phyloP scores from a whole-genome alignment of 176 grass and related monocot genomes.

The Pharus latifolius region DNA sequence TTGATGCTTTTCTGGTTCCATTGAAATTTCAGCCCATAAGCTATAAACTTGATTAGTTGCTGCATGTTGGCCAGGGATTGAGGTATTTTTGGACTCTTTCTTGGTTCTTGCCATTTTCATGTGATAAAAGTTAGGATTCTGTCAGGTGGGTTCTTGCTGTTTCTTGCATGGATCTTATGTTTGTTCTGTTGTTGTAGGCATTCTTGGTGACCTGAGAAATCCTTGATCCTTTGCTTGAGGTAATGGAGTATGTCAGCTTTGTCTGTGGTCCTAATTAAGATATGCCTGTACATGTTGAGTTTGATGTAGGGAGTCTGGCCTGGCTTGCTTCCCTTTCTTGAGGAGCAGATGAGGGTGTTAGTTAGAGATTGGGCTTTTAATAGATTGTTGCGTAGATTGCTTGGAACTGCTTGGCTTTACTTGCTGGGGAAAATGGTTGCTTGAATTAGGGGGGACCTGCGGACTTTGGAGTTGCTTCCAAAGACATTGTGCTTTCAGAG shows the following conservation, averaged over 20 bases:
- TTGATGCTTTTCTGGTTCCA: background rate
- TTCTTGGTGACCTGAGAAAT: background rate
- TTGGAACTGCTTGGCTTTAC: background rate
- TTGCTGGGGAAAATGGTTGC: background rate
- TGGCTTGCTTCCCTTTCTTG: background rate
- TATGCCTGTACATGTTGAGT: background rate
- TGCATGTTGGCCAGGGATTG: background rate
- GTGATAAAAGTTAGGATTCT: constrained; percentile 16
- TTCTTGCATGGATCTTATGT: background rate
- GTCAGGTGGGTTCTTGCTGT: background rate
- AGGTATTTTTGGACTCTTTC: background rate
- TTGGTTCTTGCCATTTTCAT: background rate
- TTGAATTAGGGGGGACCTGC: background rate
- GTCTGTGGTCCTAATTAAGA: background rate
- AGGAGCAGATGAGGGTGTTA: background rate
- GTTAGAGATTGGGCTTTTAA: background rate
- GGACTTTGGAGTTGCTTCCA: background rate
- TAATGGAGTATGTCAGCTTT: background rate
- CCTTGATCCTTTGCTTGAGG: background rate
- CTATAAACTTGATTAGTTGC: background rate
- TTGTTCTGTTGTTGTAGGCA: background rate
- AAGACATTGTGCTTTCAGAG: background rate
- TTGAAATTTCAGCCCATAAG: background rate
- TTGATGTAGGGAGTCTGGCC: background rate
- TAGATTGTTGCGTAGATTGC: background rate